phyloP scores from a whole-genome alignment of 306 rosid species.

The Boehmeria nivea region DNA sequence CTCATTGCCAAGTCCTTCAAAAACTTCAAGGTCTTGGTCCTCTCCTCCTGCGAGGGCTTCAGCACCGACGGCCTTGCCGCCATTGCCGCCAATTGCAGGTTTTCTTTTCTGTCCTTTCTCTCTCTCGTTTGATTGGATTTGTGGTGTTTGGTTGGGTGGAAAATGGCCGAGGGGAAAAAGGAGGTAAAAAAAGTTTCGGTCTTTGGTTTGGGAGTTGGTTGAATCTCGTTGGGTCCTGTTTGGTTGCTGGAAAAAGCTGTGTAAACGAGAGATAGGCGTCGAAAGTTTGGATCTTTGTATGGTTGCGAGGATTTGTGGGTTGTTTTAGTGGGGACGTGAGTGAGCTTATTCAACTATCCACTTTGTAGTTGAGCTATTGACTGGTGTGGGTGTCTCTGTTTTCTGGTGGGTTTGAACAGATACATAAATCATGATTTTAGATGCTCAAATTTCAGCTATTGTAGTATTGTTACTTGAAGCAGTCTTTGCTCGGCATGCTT shows the following conservation, averaged over 20 bases:
- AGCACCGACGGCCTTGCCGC: slow-evolving; percentile 83
- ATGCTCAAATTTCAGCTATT: neutral
- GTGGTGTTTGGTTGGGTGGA: neutral
- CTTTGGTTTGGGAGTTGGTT: neutral
- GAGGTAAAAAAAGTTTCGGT: neutral
- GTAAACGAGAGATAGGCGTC: too few relatives aligned
- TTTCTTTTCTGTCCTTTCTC: neutral
- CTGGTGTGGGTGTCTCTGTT: neutral
- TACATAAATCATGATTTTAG: neutral
- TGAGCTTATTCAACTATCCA: neutral
- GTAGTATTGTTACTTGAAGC: too few relatives aligned
- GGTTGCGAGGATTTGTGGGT: neutral
- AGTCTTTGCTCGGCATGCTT: too few relatives aligned
- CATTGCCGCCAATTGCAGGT: slow-evolving; percentile 99
- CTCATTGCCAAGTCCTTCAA: slow-evolving; percentile 75
- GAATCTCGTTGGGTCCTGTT: too few relatives aligned
- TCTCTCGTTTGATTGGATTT: neutral
- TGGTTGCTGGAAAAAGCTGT: too few relatives aligned
- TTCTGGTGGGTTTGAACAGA: neutral
- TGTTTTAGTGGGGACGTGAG: neutral
- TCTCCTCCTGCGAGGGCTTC: slow-evolving; percentile 82
- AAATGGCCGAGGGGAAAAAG: neutral
- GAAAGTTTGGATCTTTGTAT: slow-evolving; percentile 25
- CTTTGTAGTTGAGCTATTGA: neutral
- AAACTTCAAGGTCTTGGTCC: slow-evolving; percentile 68